Evolutionary conservation across 169 alveolate species (phyloP), one percentile per base, ranked within the genome.

Genomic region (Plasmodium gallinaceum): DNA sequence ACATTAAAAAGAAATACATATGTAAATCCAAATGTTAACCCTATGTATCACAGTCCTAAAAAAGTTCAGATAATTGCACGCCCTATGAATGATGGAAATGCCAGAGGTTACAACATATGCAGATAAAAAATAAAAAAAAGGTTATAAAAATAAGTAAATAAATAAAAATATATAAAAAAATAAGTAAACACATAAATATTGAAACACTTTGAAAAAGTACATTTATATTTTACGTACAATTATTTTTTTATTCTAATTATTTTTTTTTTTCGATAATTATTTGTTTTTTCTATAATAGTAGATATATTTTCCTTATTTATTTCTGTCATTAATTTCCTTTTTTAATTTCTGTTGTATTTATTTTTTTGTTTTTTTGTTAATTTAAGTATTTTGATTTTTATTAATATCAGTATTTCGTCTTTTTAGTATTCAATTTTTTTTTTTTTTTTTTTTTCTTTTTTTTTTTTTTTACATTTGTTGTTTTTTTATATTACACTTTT

Each of bases 51-150:
- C 0, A 45, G 18, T 22, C 72, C 80, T 5, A 80, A 80, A 52
- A 80, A 68, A 16, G 90, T 80, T 45, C 90, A 80, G 39, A 80
- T 80, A 52, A 14, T 80, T 42, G 45, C 83, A 32, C 90, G 80
- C 0, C 90, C 90, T 8, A 61, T 57, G 62, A 24, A 66, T 22
- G 64, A 66, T 43, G 48, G 37, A n/a, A 66, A 68, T 65, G 43
- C 46, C 32, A 37, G 70, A 58, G 66, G 42, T 39, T 54, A 78
- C 39, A 78, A 52, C 57, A 7, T 51, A 5, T 48, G 48, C 12
- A 20, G 64, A 51, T 70, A 70, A 51, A 1, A 1, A 26, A 32
- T 2, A 32, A 70, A 7, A 14, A 14, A 14, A 12, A 42, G 14
- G 5, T 12, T 26, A 0, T 14, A 2, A 48, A 48, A 48, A 48